Base-by-base conservation (phyloP, 2,329 filamentous ascomycete species). In the Aspergillus tubingensis region DNA sequence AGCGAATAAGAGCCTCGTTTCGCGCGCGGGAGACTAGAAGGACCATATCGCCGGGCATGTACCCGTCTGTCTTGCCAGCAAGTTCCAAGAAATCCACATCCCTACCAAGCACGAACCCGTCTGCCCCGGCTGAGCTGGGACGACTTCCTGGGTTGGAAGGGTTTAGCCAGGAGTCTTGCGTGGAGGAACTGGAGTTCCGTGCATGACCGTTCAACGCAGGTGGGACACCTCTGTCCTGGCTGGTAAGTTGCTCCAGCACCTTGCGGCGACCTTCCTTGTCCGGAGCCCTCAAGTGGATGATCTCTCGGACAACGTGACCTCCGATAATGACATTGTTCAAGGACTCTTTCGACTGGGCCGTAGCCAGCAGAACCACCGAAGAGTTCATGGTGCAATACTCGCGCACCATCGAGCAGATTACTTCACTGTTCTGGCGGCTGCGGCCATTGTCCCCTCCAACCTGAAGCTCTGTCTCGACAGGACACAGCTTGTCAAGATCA, bases 41-140 rank as follows among this genome's bases (percentile, higher is more conserved):
- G 15, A 90, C 88, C 39, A 99, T 82, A 74, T 99, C 95, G 3
- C 93, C 95, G 0, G 95, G 94, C 93, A 98, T 97, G 73, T 98
- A 99, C 0, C 95, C 95, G 72, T 99, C 95, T 0, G 94, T 98
- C 67, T 94, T 89, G 1, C 95, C 93, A 17, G 96, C 92, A 58
- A 99, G 84, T 64, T 98, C 94, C 8, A 98, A 85, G 60, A 98
- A 91, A 74, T 99, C 95, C 8, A 99, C 85, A 52, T 90, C 85
- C 0, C 86, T 79, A 60, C 92, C 90, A 5, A 96, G 80, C 1
- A 88, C 77, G 69, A 96, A 95, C 0, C 89, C 90, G 56, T 85
- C 84, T 57, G 70, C 74, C 10, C 77, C 80, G 11, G 80, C 74
- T 27, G 78, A 78, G 53, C 77, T 76, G 3, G 79, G 74, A 15